A percentile compares a stretch with the other conserved stretches of the same genome.
These are phyloP conservation scores for Penicillium brasilianum DNA, from an alignment of 2,329 filamentous ascomycete species.

Conservation along the genomic window DNA sequence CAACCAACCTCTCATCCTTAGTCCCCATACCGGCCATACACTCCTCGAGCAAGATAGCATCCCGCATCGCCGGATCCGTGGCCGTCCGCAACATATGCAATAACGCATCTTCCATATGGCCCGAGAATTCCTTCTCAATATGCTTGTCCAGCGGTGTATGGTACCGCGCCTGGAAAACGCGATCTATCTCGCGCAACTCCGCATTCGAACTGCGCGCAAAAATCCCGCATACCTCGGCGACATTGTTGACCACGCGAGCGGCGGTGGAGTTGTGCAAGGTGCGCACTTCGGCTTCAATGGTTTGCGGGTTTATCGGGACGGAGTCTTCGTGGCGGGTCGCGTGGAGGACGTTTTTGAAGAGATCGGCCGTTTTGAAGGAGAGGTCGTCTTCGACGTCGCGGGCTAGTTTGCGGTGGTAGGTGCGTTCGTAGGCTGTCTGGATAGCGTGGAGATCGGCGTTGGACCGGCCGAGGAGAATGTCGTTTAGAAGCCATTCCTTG, in stretches of 20 bases:
- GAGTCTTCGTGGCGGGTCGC: conserved; percentile 79
- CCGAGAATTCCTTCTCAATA: conserved; percentile 81
- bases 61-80: conserved; percentile 79
- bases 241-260: conserved; percentile 60
- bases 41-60: conserved; percentile 81
- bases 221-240: conserved; percentile 71
- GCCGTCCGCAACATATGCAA: conserved; percentile 78
- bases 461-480: conserved; percentile 78
- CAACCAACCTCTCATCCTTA: conserved; percentile 78
- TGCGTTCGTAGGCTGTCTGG: conserved; percentile 74
- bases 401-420: conserved; percentile 70
- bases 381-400: conserved; percentile 76
- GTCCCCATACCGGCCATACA: conserved; percentile 87
- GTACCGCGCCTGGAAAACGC: conserved; percentile 76
- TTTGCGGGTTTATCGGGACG: conserved; percentile 71
- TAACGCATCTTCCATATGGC: conserved; percentile 88
- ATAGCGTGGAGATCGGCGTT: conserved; percentile 91
- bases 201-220: conserved; percentile 76
- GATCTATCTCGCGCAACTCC: conserved; percentile 80
- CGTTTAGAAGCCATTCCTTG: conserved; percentile 83
- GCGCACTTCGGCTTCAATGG: conserved; percentile 76
- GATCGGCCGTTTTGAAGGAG: conserved; percentile 80
- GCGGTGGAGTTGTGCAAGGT: conserved; percentile 79
- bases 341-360: conserved; percentile 81
- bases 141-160: conserved; percentile 71